phyloP scores from a whole-genome alignment of 371 early-diverging fungal species.

The Coemansia sp. region DNA sequence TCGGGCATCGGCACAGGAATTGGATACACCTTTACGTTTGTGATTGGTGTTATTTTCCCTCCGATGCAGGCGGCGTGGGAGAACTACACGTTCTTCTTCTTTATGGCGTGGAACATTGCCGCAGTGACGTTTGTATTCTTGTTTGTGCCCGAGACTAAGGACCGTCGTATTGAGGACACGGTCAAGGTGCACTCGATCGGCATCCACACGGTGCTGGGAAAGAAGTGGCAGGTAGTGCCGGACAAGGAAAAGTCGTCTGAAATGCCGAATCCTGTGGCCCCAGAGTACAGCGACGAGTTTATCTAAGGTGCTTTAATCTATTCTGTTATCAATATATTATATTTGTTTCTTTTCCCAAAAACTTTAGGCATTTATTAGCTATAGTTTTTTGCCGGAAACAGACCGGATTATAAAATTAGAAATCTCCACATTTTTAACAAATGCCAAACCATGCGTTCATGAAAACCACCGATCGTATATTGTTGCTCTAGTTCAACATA shows the following conservation, averaged over 20 bases:
- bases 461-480: too few relatives aligned
- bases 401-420: too few relatives aligned
- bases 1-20: slow-evolving; percentile 62
- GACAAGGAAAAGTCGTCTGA: slow-evolving; percentile 8
- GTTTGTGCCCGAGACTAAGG: slow-evolving; percentile 81
- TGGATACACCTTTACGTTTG: slow-evolving; percentile 71
- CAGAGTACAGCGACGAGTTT: not conserved
- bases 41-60: slow-evolving; percentile 70
- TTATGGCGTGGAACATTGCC: slow-evolving; percentile 55
- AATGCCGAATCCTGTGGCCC: not conserved
- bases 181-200: slow-evolving; percentile 47
- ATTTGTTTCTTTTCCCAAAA: too few relatives aligned
- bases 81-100: slow-evolving; percentile 72
- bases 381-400: too few relatives aligned
- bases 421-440: too few relatives aligned
- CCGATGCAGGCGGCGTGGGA: slow-evolving; percentile 60
- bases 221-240: slow-evolving; percentile 40
- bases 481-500: too few relatives aligned
- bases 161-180: slow-evolving; percentile 55
- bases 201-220: slow-evolving; percentile 46
- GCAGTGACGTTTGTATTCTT: slow-evolving; percentile 59
- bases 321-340: not conserved
- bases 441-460: too few relatives aligned
- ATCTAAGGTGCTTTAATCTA: not conserved
- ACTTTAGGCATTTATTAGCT: too few relatives aligned